phyloP scores from a whole-genome alignment of 768 basidiomycete genomes.

The Roridomyces roridus region DNA sequence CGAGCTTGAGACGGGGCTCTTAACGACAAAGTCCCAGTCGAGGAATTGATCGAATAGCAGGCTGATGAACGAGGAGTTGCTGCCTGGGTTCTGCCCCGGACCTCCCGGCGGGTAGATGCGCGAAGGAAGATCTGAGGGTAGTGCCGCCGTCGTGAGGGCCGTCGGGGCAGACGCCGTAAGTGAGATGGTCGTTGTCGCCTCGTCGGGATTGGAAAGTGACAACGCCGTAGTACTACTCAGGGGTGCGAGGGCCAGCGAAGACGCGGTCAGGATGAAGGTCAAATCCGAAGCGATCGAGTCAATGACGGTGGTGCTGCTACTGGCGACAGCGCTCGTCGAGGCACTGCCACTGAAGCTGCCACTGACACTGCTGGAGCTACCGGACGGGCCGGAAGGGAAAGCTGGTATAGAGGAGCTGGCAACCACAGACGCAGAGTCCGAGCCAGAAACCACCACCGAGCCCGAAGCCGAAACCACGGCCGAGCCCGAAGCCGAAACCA shows the following conservation, averaged over 20 bases:
- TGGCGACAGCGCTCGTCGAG: not conserved
- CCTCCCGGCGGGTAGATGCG: conserved; percentile 56
- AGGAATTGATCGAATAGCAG: conserved; percentile 65
- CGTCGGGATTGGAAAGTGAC: conserved; percentile 50
- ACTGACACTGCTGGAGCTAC: not conserved
- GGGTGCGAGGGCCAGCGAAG: conserved; percentile 46
- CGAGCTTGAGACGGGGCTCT: conserved; percentile 58
- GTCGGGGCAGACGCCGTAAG: conserved; percentile 27
- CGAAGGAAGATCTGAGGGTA: conserved; percentile 67
- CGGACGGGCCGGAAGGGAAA: conserved; percentile 7
- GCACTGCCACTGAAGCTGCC: not conserved
- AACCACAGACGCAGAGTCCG: conserved; percentile 1
- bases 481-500: not conserved
- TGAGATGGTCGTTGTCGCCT: conserved; percentile 41
- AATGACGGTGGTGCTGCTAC: not conserved
- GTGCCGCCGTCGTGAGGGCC: conserved; percentile 37
- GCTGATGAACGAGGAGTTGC: conserved; percentile 58
- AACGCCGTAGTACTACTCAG: conserved; percentile 33
- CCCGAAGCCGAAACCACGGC: not conserved
- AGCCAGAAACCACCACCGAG: not conserved
- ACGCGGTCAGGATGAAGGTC: conserved; percentile 51
- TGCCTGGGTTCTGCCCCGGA: conserved; percentile 9
- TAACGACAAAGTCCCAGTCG: conserved; percentile 75
- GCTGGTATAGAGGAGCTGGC: not conserved
- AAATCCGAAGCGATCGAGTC: conserved; percentile 45